A percentile compares a stretch with the other conserved stretches of the same genome.
Conservation (phyloP, 176 grass and related monocot species). For the Cocos nucifera region DNA sequence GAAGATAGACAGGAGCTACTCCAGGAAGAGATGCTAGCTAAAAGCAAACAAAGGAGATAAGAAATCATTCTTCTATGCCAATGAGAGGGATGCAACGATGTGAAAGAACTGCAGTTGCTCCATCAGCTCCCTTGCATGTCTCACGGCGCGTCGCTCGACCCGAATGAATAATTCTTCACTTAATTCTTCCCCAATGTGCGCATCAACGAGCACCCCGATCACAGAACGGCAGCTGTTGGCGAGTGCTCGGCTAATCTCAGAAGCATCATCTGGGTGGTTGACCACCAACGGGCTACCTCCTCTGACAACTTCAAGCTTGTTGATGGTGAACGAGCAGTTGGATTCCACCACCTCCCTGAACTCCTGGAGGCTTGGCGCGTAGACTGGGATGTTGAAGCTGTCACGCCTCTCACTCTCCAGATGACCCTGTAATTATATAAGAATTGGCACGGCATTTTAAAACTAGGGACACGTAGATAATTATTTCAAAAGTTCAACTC, state of each 20-base stretch:
- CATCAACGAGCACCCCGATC: slow-evolving; percentile 1
- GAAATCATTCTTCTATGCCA: not conserved
- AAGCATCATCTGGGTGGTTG: not conserved
- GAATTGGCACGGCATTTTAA: too few species aligned
- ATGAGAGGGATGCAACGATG: slow-evolving; percentile 22
- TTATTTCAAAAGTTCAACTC: too few species aligned
- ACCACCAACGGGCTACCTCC: slow-evolving; percentile 3
- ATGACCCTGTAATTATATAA: not conserved
- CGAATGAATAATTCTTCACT: slow-evolving; percentile 16
- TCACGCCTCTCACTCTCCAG: not conserved
- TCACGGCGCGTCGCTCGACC: slow-evolving; percentile 9
- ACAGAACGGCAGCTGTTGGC: not conserved
- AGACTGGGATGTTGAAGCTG: slow-evolving; percentile 10
- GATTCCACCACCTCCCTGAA: slow-evolving; percentile 4
- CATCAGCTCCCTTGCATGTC: slow-evolving; percentile 15
- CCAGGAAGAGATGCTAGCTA: too few species aligned
- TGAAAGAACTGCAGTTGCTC: slow-evolving; percentile 22
- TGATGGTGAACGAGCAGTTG: not conserved
- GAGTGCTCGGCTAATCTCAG: not conserved
- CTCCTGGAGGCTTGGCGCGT: not conserved
- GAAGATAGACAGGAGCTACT: too few species aligned
- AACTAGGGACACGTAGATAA: too few species aligned
- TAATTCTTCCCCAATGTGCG: slow-evolving; percentile 7
- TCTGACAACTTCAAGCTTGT: not conserved
- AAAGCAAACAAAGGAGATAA: too few species aligned